Base-by-base conservation (phyloP, 495 filamentous ascomycete genomes). In the Geoglossum glabrum region DNA sequence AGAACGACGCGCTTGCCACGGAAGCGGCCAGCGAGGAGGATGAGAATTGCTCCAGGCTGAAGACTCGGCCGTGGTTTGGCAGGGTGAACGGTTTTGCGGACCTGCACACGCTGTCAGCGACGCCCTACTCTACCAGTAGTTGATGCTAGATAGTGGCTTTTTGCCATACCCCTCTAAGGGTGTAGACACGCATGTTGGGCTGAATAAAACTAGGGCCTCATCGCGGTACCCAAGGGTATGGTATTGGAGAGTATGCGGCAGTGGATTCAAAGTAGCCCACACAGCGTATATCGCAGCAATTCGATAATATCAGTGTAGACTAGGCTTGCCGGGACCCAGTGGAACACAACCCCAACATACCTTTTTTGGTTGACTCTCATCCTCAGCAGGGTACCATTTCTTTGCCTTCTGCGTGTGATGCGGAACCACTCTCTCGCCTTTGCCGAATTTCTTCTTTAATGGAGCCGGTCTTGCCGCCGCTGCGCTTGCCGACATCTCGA, bases 331-430 rank as follows among this genome's bases (percentile, higher is more conserved):
- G 5, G 36, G n/a, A n/a, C 13, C 36, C 6, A 13, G 13, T 40
- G 23, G 40, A 21, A 3, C 40, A 19, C 13, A 40, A 15, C 11
- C 17, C 36, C 19, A 38, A 55, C 81, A 70, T 76, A 99, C 93
- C 83, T 92, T 92, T 80, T 86, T 95, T 61, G 85, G 83, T 77
- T 85, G 77, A 69, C 78, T 69, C 70, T 90, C 84, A 74, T 96
- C 92, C 71, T 95, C 87, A 67, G 89, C 85, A 72, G 93, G 93
- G 75, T 99, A 99, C 87, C 90, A 99, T 77, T 97, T 99, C 81
- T 84, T 80, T 69, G 90, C 92, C 85, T 93, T 94, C 73, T 92
- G 80, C 66, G 81, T 76, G 69, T 78, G 73, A 70, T 81, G 76
- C 67, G 86, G 86, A 70, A 98, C 80, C 72, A 82, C 78, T 76